Conservation (phyloP, 2,329 filamentous ascomycete genomes). For the Cyclaneusma minus region DNA sequence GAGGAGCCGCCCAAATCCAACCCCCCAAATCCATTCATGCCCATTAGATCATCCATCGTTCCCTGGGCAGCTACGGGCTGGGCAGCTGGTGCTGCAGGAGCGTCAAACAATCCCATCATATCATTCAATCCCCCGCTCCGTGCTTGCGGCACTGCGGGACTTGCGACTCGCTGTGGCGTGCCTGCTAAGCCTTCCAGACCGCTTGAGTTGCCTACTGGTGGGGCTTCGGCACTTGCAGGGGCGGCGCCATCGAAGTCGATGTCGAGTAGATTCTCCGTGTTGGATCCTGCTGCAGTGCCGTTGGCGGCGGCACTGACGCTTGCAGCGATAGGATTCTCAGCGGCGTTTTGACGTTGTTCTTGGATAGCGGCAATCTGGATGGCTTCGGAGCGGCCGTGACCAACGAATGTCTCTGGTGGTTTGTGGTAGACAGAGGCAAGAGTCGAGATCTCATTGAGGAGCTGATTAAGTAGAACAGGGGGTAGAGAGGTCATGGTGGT, state of each 20-base stretch:
- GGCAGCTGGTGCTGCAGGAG: conserved; percentile 20
- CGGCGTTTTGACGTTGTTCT: conserved; percentile 83
- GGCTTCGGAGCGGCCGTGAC: conserved; percentile 83
- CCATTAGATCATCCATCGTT: conserved; percentile 20
- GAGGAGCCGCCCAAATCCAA: conserved; percentile 56
- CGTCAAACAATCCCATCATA: conserved; percentile 55
- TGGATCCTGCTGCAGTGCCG: conserved; percentile 45
- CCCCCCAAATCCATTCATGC: conserved; percentile 71
- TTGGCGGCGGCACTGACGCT: conserved; percentile 56
- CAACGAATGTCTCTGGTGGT: conserved; percentile 93
- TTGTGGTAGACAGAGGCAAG: conserved; percentile 97
- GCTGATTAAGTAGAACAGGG: conserved; percentile 66
- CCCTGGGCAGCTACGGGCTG: conserved; percentile 14
- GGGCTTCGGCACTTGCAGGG: conserved; percentile 67
- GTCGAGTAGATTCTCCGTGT: conserved; percentile 87
- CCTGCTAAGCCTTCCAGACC: conserved; percentile 38
- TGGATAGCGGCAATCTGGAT: conserved; percentile 93
- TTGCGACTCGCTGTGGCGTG: conserved; percentile 54
- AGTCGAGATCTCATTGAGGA: conserved; percentile 85
- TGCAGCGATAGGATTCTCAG: conserved; percentile 86
- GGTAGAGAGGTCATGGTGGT: conserved; percentile 89
- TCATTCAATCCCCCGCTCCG: conserved; percentile 58
- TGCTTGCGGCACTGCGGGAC: conserved; percentile 30
- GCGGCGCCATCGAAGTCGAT: conserved; percentile 92
- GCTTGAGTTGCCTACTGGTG: conserved; percentile 31